A percentile compares a stretch with the other conserved stretches of the same genome.
These are phyloP conservation scores for Mollisia scopiformis DNA, from an alignment of 2,329 filamentous ascomycete genomes.

Conservation along the genomic window DNA sequence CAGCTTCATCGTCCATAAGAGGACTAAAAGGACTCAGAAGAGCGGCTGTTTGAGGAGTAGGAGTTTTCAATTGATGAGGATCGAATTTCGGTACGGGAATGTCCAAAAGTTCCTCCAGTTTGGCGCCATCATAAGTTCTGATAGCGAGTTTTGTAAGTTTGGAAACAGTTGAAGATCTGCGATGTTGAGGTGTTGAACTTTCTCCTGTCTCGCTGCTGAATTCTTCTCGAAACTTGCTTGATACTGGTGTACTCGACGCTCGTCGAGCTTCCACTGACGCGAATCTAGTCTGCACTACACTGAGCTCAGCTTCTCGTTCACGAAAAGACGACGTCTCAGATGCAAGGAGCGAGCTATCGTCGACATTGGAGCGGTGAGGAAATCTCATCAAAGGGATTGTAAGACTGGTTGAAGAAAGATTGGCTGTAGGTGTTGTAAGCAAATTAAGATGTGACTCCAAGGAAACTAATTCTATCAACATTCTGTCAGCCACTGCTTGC, in stretches of 20 bases:
- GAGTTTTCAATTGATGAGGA: neutral
- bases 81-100: slow-evolving; percentile 24
- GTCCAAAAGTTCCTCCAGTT: slow-evolving; percentile 24
- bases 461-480: neutral
- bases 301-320: slow-evolving; percentile 31
- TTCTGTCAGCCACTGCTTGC: neutral
- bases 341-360: slow-evolving; percentile 30
- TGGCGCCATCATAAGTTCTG: slow-evolving; percentile 28
- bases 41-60: neutral
- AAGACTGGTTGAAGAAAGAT: slow-evolving; percentile 20
- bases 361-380: slow-evolving; percentile 18
- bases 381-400: slow-evolving; percentile 15
- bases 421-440: slow-evolving; percentile 12
- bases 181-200: neutral
- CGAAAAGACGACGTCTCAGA: slow-evolving; percentile 34
- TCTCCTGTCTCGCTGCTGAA: slow-evolving; percentile 25
- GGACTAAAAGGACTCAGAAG: neutral
- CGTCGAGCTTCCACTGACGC: slow-evolving; percentile 21
- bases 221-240: slow-evolving; percentile 36
- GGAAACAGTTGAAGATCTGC: slow-evolving; percentile 22
- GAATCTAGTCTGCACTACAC: slow-evolving; percentile 29
- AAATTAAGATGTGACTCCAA: neutral
- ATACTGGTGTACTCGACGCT: slow-evolving; percentile 28
- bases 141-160: slow-evolving; percentile 19
- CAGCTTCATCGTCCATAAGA: slow-evolving; percentile 12